phyloP scores from a whole-genome alignment of 2,329 filamentous ascomycete genomes.

The Amesomyces nigricolor region DNA sequence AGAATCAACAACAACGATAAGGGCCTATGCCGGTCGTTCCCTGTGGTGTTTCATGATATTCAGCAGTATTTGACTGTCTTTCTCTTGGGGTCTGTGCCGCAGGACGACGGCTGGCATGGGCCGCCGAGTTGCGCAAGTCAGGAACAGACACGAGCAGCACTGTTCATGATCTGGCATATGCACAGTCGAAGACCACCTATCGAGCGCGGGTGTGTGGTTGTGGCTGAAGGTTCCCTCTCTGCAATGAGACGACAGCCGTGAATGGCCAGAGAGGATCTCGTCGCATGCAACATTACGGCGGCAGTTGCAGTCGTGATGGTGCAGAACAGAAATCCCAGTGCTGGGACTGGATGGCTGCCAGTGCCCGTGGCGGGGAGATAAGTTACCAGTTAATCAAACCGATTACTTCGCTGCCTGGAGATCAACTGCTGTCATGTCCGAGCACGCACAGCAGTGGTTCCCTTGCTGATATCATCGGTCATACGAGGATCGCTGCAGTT shows the following conservation, averaged over 20 bases:
- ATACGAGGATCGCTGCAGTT: too few relatives aligned
- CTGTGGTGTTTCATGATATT: background rate
- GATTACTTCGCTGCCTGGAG: constrained; percentile 12
- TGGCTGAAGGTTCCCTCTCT: constrained; percentile 19
- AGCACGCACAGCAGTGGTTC: background rate
- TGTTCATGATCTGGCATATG: constrained; percentile 14
- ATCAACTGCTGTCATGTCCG: background rate
- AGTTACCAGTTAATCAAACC: constrained; percentile 1
- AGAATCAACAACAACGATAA: too few relatives aligned
- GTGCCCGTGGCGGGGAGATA: too few relatives aligned
- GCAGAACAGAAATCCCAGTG: constrained; percentile 8
- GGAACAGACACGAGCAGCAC: constrained; percentile 5
- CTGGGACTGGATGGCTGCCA: background rate
- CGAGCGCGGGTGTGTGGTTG: constrained; percentile 5
- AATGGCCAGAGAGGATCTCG: constrained; percentile 18
- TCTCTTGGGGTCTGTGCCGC: background rate
- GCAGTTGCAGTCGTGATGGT: constrained; percentile 20
- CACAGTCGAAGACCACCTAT: background rate
- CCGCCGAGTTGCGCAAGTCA: constrained; percentile 5
- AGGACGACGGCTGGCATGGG: constrained; percentile 10
- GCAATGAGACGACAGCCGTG: constrained; percentile 15
- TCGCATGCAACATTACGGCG: constrained; percentile 18
- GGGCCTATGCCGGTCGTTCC: too few relatives aligned
- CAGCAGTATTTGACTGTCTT: background rate
- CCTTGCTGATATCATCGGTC: background rate